Evolutionary conservation across 257 asterid species (phyloP), one percentile per base, ranked within the genome.

Genomic region (Primulina eburnea): DNA sequence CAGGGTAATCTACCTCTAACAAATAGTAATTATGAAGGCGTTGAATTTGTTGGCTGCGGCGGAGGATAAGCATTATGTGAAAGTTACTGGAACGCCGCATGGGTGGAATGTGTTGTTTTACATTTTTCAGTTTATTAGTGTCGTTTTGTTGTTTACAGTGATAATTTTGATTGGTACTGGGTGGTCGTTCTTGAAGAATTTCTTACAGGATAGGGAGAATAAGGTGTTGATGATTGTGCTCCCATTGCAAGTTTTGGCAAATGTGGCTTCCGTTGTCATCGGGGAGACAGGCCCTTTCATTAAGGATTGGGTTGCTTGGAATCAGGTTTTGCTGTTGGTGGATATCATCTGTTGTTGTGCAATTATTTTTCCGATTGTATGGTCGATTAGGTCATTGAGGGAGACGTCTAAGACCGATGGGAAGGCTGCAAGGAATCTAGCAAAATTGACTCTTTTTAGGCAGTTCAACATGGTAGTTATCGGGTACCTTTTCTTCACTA

Each of bases 91-190:
- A 73, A 91, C 96, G 47, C 95, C 97, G 8, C 99, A 94, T 33
- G 99, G 97, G 40, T 94, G 99, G 97, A 97, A 94, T 84, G 96
- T 90, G 64, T 73, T 91, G 92, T 91, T 94, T 69, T 94, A 94
- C 83, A 81, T 91, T 56, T 94, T 94, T 75, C 99, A 90, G 90
- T 89, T 86, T 57, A 81, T 94, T 58, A 86, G 97, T 73, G 96
- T 89, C 53, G 87, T 89, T 52, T 76, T 92, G 83, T 76, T 92
- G 87, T 92, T 89, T 62, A 92, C 96, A 6, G 96, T 92, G 71
- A 89, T 92, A 52, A 86, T 92, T 60, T 71, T 89, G 86, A 86
- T 92, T 40, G 97, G 97, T 4, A 89, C 97, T 6, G 96, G 97
- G 38, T 92, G 97, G 97, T 92, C 96, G 59, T 89, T 92, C 63